These are phyloP conservation scores for Leucocoprinus sp. DNA, from an alignment of 768 basidiomycete species.

Conservation along the genomic window DNA sequence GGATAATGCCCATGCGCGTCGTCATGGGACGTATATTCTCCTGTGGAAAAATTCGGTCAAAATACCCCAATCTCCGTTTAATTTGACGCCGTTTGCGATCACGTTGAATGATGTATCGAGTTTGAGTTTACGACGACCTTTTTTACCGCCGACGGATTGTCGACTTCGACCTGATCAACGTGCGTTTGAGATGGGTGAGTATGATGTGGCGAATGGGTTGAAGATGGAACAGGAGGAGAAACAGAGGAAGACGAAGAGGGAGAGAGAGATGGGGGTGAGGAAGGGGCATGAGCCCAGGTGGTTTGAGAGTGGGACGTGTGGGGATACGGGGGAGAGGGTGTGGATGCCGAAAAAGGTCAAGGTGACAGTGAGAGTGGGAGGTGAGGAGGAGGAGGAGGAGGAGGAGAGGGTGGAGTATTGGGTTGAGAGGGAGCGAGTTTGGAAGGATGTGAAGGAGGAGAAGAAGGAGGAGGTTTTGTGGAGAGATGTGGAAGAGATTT, in stretches of 20 bases:
- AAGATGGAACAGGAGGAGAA: conserved; percentile 79
- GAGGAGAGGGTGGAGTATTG: conserved; percentile 10
- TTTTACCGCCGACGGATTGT: conserved; percentile 85
- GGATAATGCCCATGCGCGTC: background rate
- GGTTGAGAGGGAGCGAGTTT: background rate
- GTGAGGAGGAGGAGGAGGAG: no score
- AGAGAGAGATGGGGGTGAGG: conserved; percentile 56
- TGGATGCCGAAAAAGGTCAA: conserved; percentile 67
- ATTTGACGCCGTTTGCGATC: conserved; percentile 90
- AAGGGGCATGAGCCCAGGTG: conserved; percentile 74
- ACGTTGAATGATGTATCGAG: conserved; percentile 85
- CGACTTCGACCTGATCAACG: conserved; percentile 88
- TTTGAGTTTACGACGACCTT: conserved; percentile 57
- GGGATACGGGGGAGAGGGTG: conserved; percentile 81
- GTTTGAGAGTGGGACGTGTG: conserved; percentile 78
- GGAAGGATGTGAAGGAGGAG: conserved; percentile 24
- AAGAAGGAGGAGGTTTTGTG: conserved; percentile 14
- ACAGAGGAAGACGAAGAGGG: conserved; percentile 68
- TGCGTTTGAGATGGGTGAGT: conserved; percentile 85
- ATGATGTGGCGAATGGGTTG: conserved; percentile 74
- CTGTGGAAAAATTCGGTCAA: conserved; percentile 94
- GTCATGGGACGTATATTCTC: conserved; percentile 58
- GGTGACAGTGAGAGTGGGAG: conserved; percentile 20
- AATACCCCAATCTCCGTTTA: conserved; percentile 72
- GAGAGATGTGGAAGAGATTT: conserved; percentile 70